Base-by-base conservation (phyloP, 2,329 filamentous ascomycete genomes). In the Chaetomiaceae sp. region DNA sequence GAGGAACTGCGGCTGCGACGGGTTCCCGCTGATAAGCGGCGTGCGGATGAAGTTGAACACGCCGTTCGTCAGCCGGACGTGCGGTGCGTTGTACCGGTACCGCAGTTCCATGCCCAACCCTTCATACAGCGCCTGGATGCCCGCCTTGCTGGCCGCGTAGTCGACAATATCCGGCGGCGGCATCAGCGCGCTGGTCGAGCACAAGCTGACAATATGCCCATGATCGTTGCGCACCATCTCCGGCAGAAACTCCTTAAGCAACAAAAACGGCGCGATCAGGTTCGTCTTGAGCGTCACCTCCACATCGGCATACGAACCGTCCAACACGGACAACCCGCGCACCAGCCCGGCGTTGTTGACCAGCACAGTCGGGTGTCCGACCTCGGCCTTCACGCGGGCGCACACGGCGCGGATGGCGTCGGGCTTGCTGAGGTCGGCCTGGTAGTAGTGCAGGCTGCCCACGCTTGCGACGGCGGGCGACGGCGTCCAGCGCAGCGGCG, bases 171-270 rank as follows among this genome's bases (percentile, higher is more conserved):
- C 69, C 1, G 78, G 71, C 0, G 74, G 71, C 4, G 73, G 66
- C 0, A 75, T 56, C 50, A 77, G 74, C 7, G 73, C 75, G 6
- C 78, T 79, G 48, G 78, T 67, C 2, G 73, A 78, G 6, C 80
- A 76, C 19, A 83, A 70, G 3, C 77, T 83, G 39, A 84, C 73
- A 34, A 85, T 65, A 65, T 83, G 81, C 6, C 82, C 81, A 60
- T 84, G 81, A 59, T 84, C 77, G 1, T 56, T 57, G 10, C 61
- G 57, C 20, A 78, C 65, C 73, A 85, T 82, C 17, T 67, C 58
- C 0, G 80, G 80, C 2, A 84, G 61, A 59, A 84, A 83, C 49
- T 81, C 73, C 56, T 78, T 37, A 68, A 65, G 35, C 75, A 72
- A 62, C 12, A 75, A 71, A 64, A 81, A 82, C 58, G 83, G 81